phyloP scores from a whole-genome alignment of 495 filamentous ascomycete genomes.

The Talaromyces wortmannii region DNA sequence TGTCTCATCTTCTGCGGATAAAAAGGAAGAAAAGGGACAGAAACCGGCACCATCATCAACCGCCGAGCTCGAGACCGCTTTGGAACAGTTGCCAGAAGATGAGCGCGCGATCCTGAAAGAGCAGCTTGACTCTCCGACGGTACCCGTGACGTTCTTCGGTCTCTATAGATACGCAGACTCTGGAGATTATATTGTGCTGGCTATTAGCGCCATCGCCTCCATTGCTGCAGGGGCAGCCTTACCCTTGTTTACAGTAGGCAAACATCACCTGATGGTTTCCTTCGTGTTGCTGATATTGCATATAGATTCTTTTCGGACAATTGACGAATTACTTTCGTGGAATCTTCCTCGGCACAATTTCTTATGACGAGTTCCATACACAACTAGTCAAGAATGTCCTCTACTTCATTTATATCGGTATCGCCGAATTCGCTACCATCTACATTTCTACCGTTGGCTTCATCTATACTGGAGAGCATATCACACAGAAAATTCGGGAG shows the following conservation, averaged over 20 bases:
- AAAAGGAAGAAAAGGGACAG: background rate
- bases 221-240: constrained; percentile 75
- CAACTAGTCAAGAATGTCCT: constrained; percentile 61
- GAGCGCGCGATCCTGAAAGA: constrained; percentile 61
- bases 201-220: constrained; percentile 55
- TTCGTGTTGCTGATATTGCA: constrained; percentile 3
- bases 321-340: constrained; percentile 66
- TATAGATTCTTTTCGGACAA: constrained; percentile 63
- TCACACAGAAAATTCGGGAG: constrained; percentile 77
- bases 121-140: constrained; percentile 63
- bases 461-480: constrained; percentile 89
- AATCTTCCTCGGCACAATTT: constrained; percentile 43
- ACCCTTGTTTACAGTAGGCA: constrained; percentile 75
- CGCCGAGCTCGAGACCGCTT: constrained; percentile 25
- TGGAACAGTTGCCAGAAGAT: constrained; percentile 31
- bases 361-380: constrained; percentile 47
- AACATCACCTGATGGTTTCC: background rate
- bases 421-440: constrained; percentile 74
- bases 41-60: background rate
- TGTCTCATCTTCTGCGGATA: background rate
- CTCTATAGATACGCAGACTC: constrained; percentile 76
- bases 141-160: constrained; percentile 56
- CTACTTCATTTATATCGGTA: constrained; percentile 87
- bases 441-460: constrained; percentile 83
- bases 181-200: constrained; percentile 68